Evolutionary conservation across 768 basidiomycete species (phyloP), one percentile per base, ranked within the genome.

Genomic region (Tephrocybe sp.): DNA sequence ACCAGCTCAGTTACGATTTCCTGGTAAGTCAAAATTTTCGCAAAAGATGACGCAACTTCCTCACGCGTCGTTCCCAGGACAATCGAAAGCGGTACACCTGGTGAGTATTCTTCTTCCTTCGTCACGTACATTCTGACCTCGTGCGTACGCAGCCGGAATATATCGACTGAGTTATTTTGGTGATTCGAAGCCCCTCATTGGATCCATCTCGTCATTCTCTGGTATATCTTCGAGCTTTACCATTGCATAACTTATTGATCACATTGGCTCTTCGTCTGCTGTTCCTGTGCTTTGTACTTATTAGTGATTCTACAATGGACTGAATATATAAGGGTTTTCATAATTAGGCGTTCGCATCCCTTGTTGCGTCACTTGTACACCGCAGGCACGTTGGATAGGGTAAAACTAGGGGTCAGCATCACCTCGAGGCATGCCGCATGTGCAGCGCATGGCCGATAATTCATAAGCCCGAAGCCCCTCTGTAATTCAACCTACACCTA

Each of bases 101-200:
- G 82, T 83, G 59, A 64, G 75, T 59, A 19, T 36, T 37, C 35
- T 30, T 44, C 11, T 16, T 30, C 26, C 45, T 48, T 32, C n/a
- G 19, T 34, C 5, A 15, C 35, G 31, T 13, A 34, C 9, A n/a
- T 31, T 19, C 35, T 44, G 15, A 43, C 19, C 44, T 34, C 34
- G 39, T 16, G 13, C 32, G n/a, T 47, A 34, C 54, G 25, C 59
- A 83, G 87, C 79, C 24, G 88, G 89, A 25, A 82, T 76, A 4
- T 91, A 90, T 67, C 84, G 84, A 22, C 65, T 91, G 24, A 68
- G 63, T 41, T 91, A 91, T 64, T 83, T 79, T 53, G 89, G 88
- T 8, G 87, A 92, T 64, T 80, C 81, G n/a, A 91, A 90, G 69
- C 73, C 82, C 1, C 63, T 86, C 37, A 68, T 82, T 41, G 87